Evolutionary conservation across 441 rosid species (phyloP).

Genomic region (Populus hybrid): DNA sequence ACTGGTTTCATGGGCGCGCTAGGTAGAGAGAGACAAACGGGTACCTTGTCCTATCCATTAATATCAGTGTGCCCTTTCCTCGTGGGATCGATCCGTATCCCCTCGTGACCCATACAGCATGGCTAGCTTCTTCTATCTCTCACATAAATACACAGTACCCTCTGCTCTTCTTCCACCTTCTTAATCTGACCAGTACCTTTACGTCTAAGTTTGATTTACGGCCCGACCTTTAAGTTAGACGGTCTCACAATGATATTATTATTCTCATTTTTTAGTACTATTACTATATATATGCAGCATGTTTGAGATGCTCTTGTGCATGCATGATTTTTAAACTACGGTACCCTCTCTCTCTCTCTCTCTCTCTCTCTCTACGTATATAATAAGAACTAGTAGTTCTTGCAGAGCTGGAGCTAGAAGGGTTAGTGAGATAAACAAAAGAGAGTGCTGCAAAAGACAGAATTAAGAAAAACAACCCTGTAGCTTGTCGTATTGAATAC

Average conservation of each 20-base stretch:
- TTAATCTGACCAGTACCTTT: slow-evolving; percentile 5
- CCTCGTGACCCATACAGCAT: slow-evolving; percentile 36
- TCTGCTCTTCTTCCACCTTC: slow-evolving; percentile 1
- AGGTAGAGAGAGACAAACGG: background rate
- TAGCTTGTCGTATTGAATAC: slow-evolving; percentile 37
- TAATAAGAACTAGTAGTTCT: no score
- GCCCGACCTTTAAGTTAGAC: no score
- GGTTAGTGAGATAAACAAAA: slow-evolving; percentile 44
- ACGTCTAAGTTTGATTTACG: no score
- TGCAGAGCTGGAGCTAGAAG: no score
- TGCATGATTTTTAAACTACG: no score
- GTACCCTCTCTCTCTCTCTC: no score
- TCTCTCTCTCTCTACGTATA: no score
- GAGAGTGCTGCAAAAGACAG: slow-evolving; percentile 46
- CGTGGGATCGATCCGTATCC: slow-evolving; percentile 36
- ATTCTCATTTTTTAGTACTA: no score
- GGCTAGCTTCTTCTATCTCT: background rate
- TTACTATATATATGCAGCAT: no score
- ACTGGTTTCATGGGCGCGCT: background rate
- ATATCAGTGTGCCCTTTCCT: slow-evolving; percentile 34
- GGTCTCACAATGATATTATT: no score
- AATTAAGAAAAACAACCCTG: slow-evolving; percentile 38
- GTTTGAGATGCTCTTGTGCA: no score
- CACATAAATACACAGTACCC: background rate
- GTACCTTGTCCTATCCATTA: slow-evolving; percentile 27